phyloP scores from a whole-genome alignment of 257 asterid species.

The Solanum arcanum region DNA sequence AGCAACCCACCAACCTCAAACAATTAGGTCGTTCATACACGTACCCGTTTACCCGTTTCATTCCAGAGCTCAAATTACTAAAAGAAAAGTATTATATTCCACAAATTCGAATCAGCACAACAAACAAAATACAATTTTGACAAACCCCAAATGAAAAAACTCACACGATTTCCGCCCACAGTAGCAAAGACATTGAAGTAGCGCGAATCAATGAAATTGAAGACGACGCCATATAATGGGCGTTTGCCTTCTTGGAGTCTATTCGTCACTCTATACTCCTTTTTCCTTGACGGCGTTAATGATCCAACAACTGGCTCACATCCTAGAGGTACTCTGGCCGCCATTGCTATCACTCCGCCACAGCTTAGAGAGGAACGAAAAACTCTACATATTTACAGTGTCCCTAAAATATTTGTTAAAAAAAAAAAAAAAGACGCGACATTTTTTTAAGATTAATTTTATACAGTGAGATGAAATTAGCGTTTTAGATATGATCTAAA shows the following conservation, averaged over 20 bases:
- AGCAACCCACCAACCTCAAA: not conserved
- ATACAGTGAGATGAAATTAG: too few relatives aligned
- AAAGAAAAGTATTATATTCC: not conserved
- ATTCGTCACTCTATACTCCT: constrained; percentile 78
- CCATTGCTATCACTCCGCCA: not conserved
- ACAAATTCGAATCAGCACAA: not conserved
- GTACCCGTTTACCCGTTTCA: not conserved
- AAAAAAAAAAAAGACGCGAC: not conserved
- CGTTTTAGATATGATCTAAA: accelerated
- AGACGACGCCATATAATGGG: constrained; percentile 85
- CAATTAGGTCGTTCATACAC: not conserved
- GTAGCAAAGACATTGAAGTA: constrained; percentile 91
- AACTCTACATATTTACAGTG: not conserved
- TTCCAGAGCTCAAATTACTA: not conserved
- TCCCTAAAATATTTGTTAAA: not conserved
- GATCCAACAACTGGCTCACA: constrained; percentile 86
- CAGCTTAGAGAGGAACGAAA: not conserved
- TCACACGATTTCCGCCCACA: constrained; percentile 87
- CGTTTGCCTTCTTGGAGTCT: constrained; percentile 93
- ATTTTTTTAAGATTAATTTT: too few relatives aligned
- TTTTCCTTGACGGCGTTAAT: constrained; percentile 58
- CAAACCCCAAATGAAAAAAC: not conserved
- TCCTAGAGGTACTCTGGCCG: constrained; percentile 59
- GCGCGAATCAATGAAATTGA: constrained; percentile 82
- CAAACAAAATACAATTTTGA: not conserved